These are phyloP conservation scores for Yarrowia sp. DNA, from an alignment of 805 yeast species.

Conservation along the genomic window DNA sequence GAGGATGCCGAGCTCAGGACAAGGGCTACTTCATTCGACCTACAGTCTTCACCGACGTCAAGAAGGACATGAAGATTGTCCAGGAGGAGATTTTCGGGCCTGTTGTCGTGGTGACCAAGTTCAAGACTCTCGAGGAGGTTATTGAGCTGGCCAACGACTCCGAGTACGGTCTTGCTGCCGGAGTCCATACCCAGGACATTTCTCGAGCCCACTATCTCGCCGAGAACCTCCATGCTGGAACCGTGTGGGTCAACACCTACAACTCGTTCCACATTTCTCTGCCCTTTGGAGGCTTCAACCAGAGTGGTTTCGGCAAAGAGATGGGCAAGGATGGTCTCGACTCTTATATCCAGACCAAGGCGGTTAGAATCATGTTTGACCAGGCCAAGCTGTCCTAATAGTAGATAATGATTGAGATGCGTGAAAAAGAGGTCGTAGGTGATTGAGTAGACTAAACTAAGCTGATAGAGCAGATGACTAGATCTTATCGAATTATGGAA, in stretches of 20 bases:
- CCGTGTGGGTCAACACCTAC: constrained; percentile 72
- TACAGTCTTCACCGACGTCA: constrained; percentile 75
- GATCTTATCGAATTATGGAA: too few relatives aligned
- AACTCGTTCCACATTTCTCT: constrained; percentile 68
- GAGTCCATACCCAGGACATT: constrained; percentile 75
- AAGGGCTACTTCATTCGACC: constrained; percentile 77
- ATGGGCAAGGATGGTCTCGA: constrained; percentile 76
- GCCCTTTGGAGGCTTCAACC: constrained; percentile 83
- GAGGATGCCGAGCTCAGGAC: constrained; percentile 67
- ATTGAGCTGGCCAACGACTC: constrained; percentile 72
- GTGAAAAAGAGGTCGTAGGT: too few relatives aligned
- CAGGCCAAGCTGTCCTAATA: constrained; percentile 12
- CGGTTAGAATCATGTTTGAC: constrained; percentile 61
- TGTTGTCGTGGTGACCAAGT: constrained; percentile 72
- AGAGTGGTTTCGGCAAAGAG: constrained; percentile 83
- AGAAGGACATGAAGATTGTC: constrained; percentile 67
- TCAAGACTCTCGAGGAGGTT: constrained; percentile 71
- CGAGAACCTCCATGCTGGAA: constrained; percentile 66
- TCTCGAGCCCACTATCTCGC: constrained; percentile 71
- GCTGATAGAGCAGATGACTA: too few relatives aligned
- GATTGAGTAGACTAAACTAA: not conserved
- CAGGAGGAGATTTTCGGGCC: constrained; percentile 91
- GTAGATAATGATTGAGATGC: not conserved
- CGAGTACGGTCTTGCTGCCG: constrained; percentile 81
- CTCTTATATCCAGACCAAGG: constrained; percentile 75